phyloP scores from a whole-genome alignment of 805 yeast genomes.

The Saccharomyces kudriavzevii region DNA sequence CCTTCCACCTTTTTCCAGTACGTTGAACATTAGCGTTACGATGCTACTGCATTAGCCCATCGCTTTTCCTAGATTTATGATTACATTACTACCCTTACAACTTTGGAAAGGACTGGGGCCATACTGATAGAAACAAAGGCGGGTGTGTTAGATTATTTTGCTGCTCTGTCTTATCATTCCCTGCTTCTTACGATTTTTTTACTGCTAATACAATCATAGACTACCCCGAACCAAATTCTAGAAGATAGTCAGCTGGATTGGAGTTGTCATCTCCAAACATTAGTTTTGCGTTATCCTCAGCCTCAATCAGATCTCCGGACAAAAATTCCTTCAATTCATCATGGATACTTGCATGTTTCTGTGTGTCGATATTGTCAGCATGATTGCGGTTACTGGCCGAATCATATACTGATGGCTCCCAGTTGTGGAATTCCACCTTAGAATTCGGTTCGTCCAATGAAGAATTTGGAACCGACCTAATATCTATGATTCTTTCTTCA shows the following conservation, averaged over 20 bases:
- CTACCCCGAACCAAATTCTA: conserved; percentile 23
- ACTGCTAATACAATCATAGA: neutral
- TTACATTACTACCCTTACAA: neutral
- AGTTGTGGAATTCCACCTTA: neutral
- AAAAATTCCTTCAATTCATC: conserved; percentile 27
- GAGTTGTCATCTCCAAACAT: conserved; percentile 17
- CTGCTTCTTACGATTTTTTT: neutral
- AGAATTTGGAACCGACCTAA: conserved; percentile 16
- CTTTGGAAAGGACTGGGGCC: neutral
- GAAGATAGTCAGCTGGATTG: conserved; percentile 24
- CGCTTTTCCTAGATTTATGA: neutral
- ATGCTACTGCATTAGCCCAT: neutral
- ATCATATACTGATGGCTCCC: neutral
- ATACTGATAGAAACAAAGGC: neutral
- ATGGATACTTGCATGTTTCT: neutral
- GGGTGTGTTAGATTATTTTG: neutral
- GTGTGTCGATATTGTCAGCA: neutral
- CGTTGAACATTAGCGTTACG: neutral
- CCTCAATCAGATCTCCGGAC: conserved; percentile 27
- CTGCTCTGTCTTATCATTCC: neutral
- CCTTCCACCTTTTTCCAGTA: neutral
- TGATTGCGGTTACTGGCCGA: neutral
- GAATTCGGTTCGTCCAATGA: neutral
- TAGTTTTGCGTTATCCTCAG: conserved; percentile 28
- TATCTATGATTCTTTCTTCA: conserved; percentile 22